Percentiles rank a stretch among this genome's conserved stretches.
Conservation (phyloP, 495 filamentous ascomycete genomes). For the Neurospora cerealis region DNA sequence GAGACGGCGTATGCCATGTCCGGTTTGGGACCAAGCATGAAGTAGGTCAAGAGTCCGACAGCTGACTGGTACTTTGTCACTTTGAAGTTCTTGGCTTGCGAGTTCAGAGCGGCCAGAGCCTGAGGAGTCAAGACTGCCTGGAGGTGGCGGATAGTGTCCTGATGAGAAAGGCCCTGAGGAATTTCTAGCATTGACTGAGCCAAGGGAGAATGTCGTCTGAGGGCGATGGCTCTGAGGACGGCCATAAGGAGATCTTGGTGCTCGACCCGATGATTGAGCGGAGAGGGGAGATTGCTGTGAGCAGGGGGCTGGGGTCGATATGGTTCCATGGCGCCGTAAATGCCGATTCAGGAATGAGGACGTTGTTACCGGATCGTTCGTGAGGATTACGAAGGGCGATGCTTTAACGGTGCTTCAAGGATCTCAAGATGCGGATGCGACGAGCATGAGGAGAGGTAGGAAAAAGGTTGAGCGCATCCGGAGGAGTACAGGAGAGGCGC, state of each 20-base stretch:
- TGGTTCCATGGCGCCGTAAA: not conserved
- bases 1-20: not conserved
- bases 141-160: no score
- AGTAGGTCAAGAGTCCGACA: not conserved
- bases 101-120: not conserved
- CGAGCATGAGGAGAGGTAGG: not conserved
- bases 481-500: not conserved
- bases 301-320: not conserved
- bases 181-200: not conserved
- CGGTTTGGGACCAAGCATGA: not conserved
- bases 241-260: not conserved
- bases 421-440: not conserved
- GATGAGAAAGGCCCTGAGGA: no score
- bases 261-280: not conserved
- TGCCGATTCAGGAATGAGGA: not conserved
- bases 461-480: not conserved
- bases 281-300: not conserved
- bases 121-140: not conserved
- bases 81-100: not conserved
- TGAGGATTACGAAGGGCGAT: not conserved
- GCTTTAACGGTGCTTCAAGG: not conserved
- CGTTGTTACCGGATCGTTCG: not conserved
- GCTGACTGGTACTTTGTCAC: not conserved
- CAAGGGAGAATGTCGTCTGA: not conserved
- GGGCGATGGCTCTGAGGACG: not conserved